Evolutionary conservation across 306 rosid species (phyloP).

Genomic region (Fagus sylvatica): DNA sequence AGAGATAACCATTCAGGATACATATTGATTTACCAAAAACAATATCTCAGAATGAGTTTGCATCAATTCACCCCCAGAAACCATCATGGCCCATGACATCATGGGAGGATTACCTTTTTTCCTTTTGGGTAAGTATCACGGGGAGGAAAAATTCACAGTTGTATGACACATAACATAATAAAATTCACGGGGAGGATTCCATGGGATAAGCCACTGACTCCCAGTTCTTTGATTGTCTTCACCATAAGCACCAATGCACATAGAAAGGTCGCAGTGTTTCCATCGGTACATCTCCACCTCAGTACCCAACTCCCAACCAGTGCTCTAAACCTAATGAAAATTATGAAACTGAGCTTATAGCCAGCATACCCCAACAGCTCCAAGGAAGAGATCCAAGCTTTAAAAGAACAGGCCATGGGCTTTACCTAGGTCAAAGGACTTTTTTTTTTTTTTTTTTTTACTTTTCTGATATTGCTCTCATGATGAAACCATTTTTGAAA

Average conservation of each 20-base stretch:
- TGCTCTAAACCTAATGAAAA: slow-evolving; percentile 3
- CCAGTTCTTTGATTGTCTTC: background rate
- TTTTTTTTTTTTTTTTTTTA: background rate
- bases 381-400: background rate
- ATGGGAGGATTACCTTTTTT: background rate
- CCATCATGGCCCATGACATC: background rate
- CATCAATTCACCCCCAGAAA: background rate
- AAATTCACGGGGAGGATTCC: background rate
- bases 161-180: background rate
- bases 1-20: background rate
- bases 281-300: background rate
- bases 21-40: background rate
- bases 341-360: slow-evolving; percentile 6
- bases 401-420: background rate
- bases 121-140: background rate
- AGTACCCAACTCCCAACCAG: background rate
- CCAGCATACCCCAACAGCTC: background rate
- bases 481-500: background rate
- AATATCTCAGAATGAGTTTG: background rate
- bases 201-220: background rate
- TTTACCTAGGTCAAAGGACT: background rate
- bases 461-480: background rate
- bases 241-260: background rate
- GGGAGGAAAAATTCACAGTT: background rate
- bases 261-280: background rate